Conservation (phyloP, 2,329 filamentous ascomycete species). For the Phialocephala sp. region DNA sequence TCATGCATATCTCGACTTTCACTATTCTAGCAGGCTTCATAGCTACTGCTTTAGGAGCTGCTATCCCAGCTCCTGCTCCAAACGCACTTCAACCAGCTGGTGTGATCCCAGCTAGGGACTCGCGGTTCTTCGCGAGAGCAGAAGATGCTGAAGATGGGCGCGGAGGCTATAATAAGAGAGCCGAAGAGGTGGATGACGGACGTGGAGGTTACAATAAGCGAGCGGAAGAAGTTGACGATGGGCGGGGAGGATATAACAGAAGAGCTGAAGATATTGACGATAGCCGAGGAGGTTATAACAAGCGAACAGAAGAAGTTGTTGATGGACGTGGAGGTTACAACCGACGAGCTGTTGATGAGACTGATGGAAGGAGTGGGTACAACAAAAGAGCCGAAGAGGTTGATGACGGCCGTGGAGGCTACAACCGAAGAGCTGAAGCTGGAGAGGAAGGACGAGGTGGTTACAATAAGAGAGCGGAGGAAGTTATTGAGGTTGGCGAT, state of each 20-base stretch:
- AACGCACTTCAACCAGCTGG: not conserved
- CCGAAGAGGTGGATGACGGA: not conserved
- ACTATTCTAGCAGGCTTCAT: constrained; percentile 4
- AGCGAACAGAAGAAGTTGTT: not conserved
- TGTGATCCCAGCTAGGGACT: not conserved
- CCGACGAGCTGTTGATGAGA: not conserved
- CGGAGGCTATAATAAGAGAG: constrained; percentile 2
- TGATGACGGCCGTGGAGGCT: constrained; percentile 9
- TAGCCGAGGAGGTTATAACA: not conserved
- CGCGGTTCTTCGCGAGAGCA: not conserved
- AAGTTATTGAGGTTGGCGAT: not conserved
- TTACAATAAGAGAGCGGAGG: constrained; percentile 8
- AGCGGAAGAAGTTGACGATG: not conserved
- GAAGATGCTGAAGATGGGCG: not conserved
- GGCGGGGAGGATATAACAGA: constrained; percentile 8
- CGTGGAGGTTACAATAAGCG: constrained; percentile 4
- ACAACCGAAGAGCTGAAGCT: constrained; percentile 2
- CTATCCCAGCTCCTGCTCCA: not conserved
- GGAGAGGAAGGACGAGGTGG: constrained; percentile 3
- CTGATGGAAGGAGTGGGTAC: constrained; percentile 4
- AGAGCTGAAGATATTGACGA: not conserved
- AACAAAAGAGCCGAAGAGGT: constrained; percentile 4
- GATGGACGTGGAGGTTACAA: constrained; percentile 13
- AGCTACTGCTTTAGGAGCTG: not conserved
- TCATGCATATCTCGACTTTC: constrained; percentile 9